Base-by-base conservation (phyloP, 2,329 filamentous ascomycete genomes). In the Fusarium solani-melongenae region DNA sequence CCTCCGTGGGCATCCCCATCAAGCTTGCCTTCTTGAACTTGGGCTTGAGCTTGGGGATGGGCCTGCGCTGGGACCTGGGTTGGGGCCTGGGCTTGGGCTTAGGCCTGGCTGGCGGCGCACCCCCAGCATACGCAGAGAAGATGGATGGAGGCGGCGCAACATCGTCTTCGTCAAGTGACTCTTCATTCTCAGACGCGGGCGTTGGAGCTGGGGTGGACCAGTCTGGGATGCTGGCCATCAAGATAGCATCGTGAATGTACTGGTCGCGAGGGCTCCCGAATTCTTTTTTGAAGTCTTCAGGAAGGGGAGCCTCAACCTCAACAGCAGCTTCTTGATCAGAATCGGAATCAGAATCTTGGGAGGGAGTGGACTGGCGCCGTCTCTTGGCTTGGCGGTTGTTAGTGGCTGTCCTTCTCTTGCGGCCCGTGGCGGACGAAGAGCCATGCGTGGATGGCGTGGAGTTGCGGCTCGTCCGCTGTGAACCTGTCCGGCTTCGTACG, bases 1-100 rank as follows among this genome's bases (percentile, higher is more conserved):
- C 71, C 39, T 83, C 81, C 0, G 64, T 10, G 0, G 83, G 79
- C 2, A 84, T 63, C 4, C 61, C 59, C 53, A 77, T 57, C 41
- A 77, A 51, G 17, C 60, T 34, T 20, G 39, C 14, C 17, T 60
- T 38, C 15, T 44, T 34, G 57, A 51, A 8, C 22, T 39, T 17
- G 22, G n/a, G 17, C 22, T 17, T 12, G 10, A 24, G 38, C 31
- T 17, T 12, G 46, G 11, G 17, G n/a, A 22, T 41, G 6, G 12
- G 6, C n/a, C 10, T 22, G 39, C 39, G 10, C 11, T 41, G 39
- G n/a, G 39, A 10, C 9, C 33, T 20, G 22, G 11, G 12, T 33
- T 10, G 27, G 27, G 31, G 11, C 31, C 9, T 12, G 9, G 10
- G 10, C 15, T 14, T 10, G 12, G 20, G 51, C 6, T 27, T 49